Evolutionary conservation across 768 basidiomycete species (phyloP).

Genomic region (Fibroporia radiculosa): DNA sequence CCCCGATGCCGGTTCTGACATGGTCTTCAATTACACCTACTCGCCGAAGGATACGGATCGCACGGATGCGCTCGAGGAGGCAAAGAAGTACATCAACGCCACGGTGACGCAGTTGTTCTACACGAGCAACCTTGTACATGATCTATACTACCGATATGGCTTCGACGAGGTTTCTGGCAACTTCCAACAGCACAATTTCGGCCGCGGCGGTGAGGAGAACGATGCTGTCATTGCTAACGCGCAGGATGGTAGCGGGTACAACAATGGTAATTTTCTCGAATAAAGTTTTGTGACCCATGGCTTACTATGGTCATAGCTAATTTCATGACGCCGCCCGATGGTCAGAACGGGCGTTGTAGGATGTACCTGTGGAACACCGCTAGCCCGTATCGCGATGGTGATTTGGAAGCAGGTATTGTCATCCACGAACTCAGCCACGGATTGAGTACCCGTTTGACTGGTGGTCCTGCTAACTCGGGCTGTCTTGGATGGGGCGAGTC

Average conservation of each 20-base stretch:
- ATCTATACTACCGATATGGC: slow-evolving; percentile 76
- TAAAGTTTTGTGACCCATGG: no score
- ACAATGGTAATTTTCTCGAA: slow-evolving; percentile 39
- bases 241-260: slow-evolving; percentile 90
- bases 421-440: slow-evolving; percentile 89
- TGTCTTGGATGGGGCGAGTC: slow-evolving; percentile 95
- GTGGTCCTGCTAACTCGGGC: slow-evolving; percentile 86
- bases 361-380: slow-evolving; percentile 97
- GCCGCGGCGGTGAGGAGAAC: slow-evolving; percentile 74
- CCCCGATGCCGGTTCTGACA: slow-evolving; percentile 51
- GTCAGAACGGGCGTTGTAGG: slow-evolving; percentile 84
- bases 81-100: slow-evolving; percentile 77
- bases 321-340: slow-evolving; percentile 82
- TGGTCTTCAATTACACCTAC: slow-evolving; percentile 70
- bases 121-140: slow-evolving; percentile 74
- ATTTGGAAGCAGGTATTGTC: slow-evolving; percentile 94
- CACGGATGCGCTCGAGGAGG: slow-evolving; percentile 56
- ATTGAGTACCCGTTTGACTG: slow-evolving; percentile 88
- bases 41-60: slow-evolving; percentile 51
- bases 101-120: slow-evolving; percentile 89
- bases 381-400: slow-evolving; percentile 87
- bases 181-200: slow-evolving; percentile 98
- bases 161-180: slow-evolving; percentile 90
- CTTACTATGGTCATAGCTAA: slow-evolving; percentile 45
- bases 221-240: slow-evolving; percentile 94